These are phyloP conservation scores for Amanita rubescens DNA, from an alignment of 768 basidiomycete species.

Conservation along the genomic window DNA sequence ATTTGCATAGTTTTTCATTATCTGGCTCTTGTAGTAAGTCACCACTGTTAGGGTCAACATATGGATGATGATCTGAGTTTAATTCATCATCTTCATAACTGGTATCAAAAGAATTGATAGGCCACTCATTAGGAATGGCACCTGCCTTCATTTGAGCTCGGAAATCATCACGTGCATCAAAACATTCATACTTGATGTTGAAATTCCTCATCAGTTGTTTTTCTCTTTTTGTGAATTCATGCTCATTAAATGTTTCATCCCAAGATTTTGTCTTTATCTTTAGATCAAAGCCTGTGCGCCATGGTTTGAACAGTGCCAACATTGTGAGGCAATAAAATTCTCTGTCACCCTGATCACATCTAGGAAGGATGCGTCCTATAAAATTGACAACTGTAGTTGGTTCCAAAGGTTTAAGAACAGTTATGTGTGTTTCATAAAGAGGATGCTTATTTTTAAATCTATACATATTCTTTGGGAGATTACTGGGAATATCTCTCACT, in stretches of 20 bases:
- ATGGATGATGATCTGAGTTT: no score
- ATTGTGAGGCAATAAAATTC: constrained; percentile 26
- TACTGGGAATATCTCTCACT: no score
- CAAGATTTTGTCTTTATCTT: constrained; percentile 14
- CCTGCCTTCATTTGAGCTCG: constrained; percentile 10
- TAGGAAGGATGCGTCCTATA: constrained; percentile 20
- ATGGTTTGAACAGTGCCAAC: constrained; percentile 25
- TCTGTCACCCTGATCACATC: constrained; percentile 21
- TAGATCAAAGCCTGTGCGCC: constrained; percentile 16
- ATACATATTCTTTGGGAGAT: no score
- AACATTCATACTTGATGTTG: constrained; percentile 27
- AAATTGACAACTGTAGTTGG: constrained; percentile 19
- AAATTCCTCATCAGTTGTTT: constrained; percentile 21
- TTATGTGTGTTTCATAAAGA: constrained; percentile 15
- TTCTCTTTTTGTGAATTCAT: constrained; percentile 14
- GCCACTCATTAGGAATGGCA: no score
- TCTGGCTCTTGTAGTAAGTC: background rate
- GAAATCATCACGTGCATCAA: constrained; percentile 28
- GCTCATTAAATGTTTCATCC: background rate
- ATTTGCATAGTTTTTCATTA: background rate
- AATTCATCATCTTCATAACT: no score
- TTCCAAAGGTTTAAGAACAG: constrained; percentile 4
- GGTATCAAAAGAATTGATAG: no score
- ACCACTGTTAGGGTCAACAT: no score
- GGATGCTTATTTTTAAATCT: constrained; percentile 13